Conservation (phyloP, 2,329 filamentous ascomycete genomes). For the Aotearoamyces nothofagi region DNA sequence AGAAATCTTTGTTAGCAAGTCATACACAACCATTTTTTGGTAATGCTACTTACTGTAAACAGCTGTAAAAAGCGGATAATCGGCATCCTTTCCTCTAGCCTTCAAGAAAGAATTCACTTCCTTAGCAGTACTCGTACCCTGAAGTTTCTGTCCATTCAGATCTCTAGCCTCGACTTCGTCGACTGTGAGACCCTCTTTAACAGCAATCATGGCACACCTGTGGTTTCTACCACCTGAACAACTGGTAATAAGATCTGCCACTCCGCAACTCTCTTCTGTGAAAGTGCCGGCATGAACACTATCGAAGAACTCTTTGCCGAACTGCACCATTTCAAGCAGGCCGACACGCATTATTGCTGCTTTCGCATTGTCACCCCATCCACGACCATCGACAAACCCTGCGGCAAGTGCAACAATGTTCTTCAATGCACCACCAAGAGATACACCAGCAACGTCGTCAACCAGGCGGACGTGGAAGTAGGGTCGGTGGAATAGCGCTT, state of each 20-base stretch:
- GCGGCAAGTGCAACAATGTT: constrained; percentile 92
- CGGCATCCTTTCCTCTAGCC: constrained; percentile 57
- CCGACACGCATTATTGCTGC: constrained; percentile 97
- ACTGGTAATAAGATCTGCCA: constrained; percentile 89
- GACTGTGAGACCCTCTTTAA: constrained; percentile 65
- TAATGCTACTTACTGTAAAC: constrained; percentile 42
- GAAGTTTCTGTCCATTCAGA: constrained; percentile 91
- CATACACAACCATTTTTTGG: no score
- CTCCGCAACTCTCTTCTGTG: constrained; percentile 90
- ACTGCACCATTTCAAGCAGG: constrained; percentile 90
- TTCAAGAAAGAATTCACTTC: constrained; percentile 87
- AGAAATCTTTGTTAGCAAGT: no score
- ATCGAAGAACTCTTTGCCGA: constrained; percentile 85
- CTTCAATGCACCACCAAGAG: constrained; percentile 86
- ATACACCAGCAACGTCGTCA: constrained; percentile 90
- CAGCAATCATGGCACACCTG: constrained; percentile 77
- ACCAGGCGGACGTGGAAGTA: constrained; percentile 97
- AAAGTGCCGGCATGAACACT: constrained; percentile 74
- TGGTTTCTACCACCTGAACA: constrained; percentile 90
- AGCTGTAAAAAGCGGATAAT: constrained; percentile 87
- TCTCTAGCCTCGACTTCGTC: constrained; percentile 79
- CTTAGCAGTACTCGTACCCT: constrained; percentile 81
- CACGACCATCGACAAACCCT: constrained; percentile 86
- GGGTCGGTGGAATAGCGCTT: constrained; percentile 79
- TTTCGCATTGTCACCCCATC: constrained; percentile 98